Percentiles rank a stretch among this genome's conserved stretches.
Conservation (phyloP, 148 eudicot genomes). For the Nepenthes gracilis region DNA sequence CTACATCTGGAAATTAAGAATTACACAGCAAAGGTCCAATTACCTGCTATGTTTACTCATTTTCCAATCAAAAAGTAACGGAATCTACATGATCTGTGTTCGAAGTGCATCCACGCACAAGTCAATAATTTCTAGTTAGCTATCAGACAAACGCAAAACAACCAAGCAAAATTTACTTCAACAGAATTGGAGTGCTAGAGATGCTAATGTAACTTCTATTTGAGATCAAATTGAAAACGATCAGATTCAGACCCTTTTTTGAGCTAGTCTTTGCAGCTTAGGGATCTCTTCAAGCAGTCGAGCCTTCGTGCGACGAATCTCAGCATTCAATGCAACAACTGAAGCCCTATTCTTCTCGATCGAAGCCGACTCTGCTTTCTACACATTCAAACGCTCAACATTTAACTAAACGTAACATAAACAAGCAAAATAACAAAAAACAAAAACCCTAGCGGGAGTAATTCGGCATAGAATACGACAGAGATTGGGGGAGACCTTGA, state of each 20-base stretch:
- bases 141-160: neutral
- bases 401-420: too few species aligned
- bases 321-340: conserved; percentile 86
- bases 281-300: conserved; percentile 81
- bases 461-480: neutral
- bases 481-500: conserved; percentile 32
- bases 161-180: neutral
- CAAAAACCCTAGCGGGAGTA: too few species aligned
- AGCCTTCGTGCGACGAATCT: conserved; percentile 92
- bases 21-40: too few species aligned
- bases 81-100: too few species aligned
- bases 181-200: neutral
- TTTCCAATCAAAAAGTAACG: too few species aligned
- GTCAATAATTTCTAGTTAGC: too few species aligned
- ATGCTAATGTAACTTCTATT: neutral
- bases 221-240: neutral
- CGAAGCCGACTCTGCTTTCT: conserved; percentile 83
- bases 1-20: too few species aligned
- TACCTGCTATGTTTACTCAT: too few species aligned
- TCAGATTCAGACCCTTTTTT: conserved; percentile 67
- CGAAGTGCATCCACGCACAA: too few species aligned
- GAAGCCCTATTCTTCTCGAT: conserved; percentile 71
- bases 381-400: neutral
- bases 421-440: neutral
- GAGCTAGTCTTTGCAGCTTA: conserved; percentile 82